These are phyloP conservation scores for Populus ilicifolia DNA, from an alignment of 345 rosid genomes.

Conservation along the genomic window DNA sequence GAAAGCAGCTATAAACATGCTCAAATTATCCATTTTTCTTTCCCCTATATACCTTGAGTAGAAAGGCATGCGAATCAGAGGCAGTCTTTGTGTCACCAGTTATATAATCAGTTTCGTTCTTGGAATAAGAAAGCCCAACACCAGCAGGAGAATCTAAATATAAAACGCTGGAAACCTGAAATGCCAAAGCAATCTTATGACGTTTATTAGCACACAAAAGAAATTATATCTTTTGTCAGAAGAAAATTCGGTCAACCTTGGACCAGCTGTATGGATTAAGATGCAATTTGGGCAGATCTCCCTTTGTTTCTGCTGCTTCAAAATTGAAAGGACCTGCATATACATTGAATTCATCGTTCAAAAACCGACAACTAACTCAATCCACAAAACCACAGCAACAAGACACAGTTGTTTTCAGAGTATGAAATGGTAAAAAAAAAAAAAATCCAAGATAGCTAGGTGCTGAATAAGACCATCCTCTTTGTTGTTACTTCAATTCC, in stretches of 20 bases:
- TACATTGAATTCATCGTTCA: not conserved
- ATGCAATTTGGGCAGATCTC: conserved; percentile 47
- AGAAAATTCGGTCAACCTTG: conserved; percentile 47
- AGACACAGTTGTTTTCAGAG: not conserved
- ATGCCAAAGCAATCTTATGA: not conserved
- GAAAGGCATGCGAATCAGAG: conserved; percentile 59
- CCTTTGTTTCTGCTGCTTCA: conserved; percentile 34
- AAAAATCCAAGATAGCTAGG: no score
- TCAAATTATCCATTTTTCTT: not conserved
- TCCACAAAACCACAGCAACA: not conserved
- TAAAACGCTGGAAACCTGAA: conserved; percentile 73
- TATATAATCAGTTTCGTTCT: conserved; percentile 44
- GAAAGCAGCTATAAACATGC: not conserved
- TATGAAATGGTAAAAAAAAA: not conserved
- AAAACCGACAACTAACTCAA: not conserved
- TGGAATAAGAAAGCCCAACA: conserved; percentile 77
- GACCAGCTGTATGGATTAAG: conserved; percentile 88
- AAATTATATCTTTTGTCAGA: not conserved
- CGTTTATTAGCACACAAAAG: not conserved
- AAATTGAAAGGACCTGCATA: conserved; percentile 84
- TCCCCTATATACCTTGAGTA: conserved; percentile 49
- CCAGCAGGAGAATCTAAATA: conserved; percentile 92
- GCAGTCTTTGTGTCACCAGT: conserved; percentile 72
- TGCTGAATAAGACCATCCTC: no score
- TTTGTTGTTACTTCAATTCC: no score